Evolutionary conservation across 768 basidiomycete genomes (phyloP), one percentile per base, ranked within the genome.

Genomic region (Lactarius deliciosus): DNA sequence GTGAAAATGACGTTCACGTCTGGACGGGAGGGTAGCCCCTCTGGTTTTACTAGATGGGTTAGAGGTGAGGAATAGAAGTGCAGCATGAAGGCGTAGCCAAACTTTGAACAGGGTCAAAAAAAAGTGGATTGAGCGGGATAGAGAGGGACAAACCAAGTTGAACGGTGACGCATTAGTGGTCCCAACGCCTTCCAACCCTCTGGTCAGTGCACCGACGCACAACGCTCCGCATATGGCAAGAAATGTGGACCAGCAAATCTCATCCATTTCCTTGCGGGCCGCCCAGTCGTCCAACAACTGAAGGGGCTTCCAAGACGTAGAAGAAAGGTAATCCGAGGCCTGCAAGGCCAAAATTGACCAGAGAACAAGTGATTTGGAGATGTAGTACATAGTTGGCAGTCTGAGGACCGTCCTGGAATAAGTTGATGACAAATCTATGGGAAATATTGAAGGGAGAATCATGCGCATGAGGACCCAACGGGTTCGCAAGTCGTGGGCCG

Each of bases 231-330:
- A 91, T 10, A 89, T 82, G 15, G 91, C 78, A 47, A 81, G 80
- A 73, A 92, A 92, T 0, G 89, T 90, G 38, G 77, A 77, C 91
- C 91, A 92, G 73, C 90, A 91, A 11, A 92, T 77, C 30, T 86
- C 79, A 0, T 81, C 75, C 79, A 89, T 90, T 43, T 85, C 82
- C 69, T 79, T 81, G 40, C 76, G 71, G 9, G 78, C 74, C 6
- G 74, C 80, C 86, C 85, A 87, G 0, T 73, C 63, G 2, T 78
- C 79, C 7, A 89, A 61, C 2, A 72, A 41, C 41, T 76, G 76
- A 13, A 82, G 68, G 60, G 73, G 76, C 10, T 71, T 60, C 22
- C 73, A 76, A 53, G 72, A 65, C 22, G 75, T 70, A 5, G 76
- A 68, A 3, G 83, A 80, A 64, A 77, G 80, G 9, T 78, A 64